These are phyloP conservation scores for Mycosphaerella sp. DNA, from an alignment of 2,329 filamentous ascomycete species.

Conservation along the genomic window DNA sequence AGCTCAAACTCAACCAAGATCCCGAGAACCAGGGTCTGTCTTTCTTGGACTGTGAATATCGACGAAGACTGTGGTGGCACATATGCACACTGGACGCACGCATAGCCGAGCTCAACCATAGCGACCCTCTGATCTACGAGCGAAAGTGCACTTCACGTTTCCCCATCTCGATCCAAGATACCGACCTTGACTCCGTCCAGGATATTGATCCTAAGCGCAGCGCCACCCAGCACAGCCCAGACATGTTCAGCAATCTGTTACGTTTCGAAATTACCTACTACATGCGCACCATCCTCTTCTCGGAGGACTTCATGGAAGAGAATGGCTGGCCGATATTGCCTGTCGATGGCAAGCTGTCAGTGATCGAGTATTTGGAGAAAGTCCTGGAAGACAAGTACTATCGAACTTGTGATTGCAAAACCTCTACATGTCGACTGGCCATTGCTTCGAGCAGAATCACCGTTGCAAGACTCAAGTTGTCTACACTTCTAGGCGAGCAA, in stretches of 20 bases:
- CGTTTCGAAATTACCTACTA: conserved; percentile 23
- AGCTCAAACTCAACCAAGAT: conserved; percentile 21
- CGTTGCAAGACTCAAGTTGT: conserved; percentile 16
- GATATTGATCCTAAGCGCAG: conserved; percentile 12
- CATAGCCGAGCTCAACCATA: conserved; percentile 16
- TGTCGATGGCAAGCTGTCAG: conserved; percentile 19
- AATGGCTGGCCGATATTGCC: conserved; percentile 18
- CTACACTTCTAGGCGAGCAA: conserved; percentile 5
- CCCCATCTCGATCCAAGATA: conserved; percentile 14
- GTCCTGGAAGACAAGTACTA: conserved; percentile 20
- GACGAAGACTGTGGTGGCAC: conserved; percentile 23
- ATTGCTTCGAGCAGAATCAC: conserved; percentile 17
- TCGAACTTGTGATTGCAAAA: conserved; percentile 13
- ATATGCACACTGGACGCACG: conserved; percentile 20
- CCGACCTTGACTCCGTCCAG: conserved; percentile 9
- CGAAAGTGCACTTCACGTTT: conserved; percentile 18
- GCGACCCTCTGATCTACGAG: conserved; percentile 21
- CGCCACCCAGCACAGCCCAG: conserved; percentile 8
- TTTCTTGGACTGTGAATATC: conserved; percentile 17
- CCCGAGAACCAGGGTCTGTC: conserved; percentile 16
- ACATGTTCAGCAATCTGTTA: conserved; percentile 17
- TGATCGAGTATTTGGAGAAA: conserved; percentile 18
- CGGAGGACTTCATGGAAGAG: conserved; percentile 18
- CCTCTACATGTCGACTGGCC: conserved; percentile 14
- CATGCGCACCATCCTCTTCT: conserved; percentile 20